Evolutionary conservation across 2,329 filamentous ascomycete genomes (phyloP).

Genomic region (Alternaria angustiovoidea): DNA sequence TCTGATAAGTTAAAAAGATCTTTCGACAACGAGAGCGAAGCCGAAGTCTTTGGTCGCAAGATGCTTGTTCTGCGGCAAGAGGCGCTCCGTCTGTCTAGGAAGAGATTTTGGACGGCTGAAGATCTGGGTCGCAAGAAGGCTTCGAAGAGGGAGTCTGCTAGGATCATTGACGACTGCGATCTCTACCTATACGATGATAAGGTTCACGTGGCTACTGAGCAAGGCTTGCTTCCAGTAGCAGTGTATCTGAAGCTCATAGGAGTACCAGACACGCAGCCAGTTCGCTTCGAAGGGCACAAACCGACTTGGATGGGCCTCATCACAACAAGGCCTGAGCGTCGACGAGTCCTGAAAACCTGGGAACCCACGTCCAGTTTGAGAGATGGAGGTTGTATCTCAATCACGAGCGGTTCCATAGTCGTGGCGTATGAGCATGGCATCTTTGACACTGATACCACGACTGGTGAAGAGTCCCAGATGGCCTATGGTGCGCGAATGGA

Average conservation of each 20-base stretch:
- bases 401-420: not conserved
- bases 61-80: slow-evolving; percentile 6
- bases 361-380: not conserved
- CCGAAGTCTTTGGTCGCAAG: slow-evolving; percentile 12
- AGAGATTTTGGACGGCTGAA: slow-evolving; percentile 9
- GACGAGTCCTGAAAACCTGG: not conserved
- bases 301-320: slow-evolving; percentile 25
- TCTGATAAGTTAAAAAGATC: not conserved
- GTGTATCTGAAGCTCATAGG: slow-evolving; percentile 27
- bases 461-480: not conserved
- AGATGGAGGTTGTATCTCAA: not conserved
- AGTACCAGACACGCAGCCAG: slow-evolving; percentile 22
- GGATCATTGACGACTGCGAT: slow-evolving; percentile 24
- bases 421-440: not conserved
- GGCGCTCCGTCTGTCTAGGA: not conserved
- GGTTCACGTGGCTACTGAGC: slow-evolving; percentile 27
- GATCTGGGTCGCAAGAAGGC: slow-evolving; percentile 17
- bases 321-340: not conserved
- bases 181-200: slow-evolving; percentile 25
- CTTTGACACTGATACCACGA: not conserved
- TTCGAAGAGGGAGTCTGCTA: slow-evolving; percentile 2
- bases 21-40: not conserved
- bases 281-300: slow-evolving; percentile 26
- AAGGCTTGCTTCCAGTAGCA: slow-evolving; percentile 22
- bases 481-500: slow-evolving; percentile 2